Conservation (phyloP, 2,329 filamentous ascomycete genomes). For the Pyrenophora tritici-repentis region DNA sequence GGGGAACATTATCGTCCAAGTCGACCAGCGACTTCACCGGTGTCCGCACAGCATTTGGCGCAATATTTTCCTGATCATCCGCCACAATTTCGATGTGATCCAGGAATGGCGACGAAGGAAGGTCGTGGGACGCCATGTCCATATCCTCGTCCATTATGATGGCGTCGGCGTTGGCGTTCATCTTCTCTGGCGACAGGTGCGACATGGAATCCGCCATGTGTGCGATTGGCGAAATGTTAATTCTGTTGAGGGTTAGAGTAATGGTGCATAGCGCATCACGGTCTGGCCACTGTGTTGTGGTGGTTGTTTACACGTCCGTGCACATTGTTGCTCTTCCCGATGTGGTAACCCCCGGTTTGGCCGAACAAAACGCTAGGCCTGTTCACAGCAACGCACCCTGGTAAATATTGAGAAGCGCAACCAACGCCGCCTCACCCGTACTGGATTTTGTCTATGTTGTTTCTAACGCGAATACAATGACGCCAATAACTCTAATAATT, state of each 20-base stretch:
- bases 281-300: slow-evolving; percentile 13
- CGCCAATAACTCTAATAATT: slow-evolving; percentile 29
- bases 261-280: slow-evolving; percentile 14
- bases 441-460: too few species aligned
- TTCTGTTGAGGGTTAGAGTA: slow-evolving; percentile 20
- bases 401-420: background rate
- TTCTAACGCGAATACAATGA: background rate
- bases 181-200: slow-evolving; percentile 35
- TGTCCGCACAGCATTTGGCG: slow-evolving; percentile 27
- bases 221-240: slow-evolving; percentile 13
- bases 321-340: slow-evolving; percentile 15
- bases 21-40: slow-evolving; percentile 32
- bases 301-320: slow-evolving; percentile 21
- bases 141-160: slow-evolving; percentile 36
- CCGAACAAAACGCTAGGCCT: slow-evolving; percentile 1
- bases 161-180: slow-evolving; percentile 30
- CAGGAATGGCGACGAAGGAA: slow-evolving; percentile 56
- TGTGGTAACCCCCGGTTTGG: slow-evolving; percentile 16
- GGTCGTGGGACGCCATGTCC: slow-evolving; percentile 48
- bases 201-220: slow-evolving; percentile 42
- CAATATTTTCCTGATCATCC: slow-evolving; percentile 47
- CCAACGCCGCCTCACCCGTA: too few species aligned
- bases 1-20: slow-evolving; percentile 34
- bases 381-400: background rate
- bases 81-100: slow-evolving; percentile 45